Evolutionary conservation across 805 yeast genomes (phyloP).

Genomic region (Wickerhamomyces chaumierensis): DNA sequence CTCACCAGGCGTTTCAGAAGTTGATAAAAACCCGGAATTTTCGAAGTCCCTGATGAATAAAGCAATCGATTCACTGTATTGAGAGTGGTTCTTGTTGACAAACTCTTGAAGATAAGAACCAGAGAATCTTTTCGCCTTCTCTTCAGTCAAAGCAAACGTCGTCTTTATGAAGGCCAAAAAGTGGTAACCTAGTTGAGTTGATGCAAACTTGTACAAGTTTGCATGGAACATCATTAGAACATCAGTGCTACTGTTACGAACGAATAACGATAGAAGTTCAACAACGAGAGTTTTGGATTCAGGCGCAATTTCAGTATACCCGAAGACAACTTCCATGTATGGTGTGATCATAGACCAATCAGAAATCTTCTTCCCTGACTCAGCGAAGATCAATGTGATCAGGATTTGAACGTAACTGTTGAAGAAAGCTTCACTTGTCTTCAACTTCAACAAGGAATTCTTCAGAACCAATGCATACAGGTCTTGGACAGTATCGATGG

Average conservation of each 20-base stretch:
- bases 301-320: not conserved
- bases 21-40: slow-evolving; percentile 14
- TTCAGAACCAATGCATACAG: slow-evolving; percentile 29
- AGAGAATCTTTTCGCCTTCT: slow-evolving; percentile 30
- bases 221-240: slow-evolving; percentile 36
- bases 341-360: slow-evolving; percentile 32
- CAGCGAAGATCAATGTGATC: slow-evolving; percentile 46
- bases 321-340: slow-evolving; percentile 12
- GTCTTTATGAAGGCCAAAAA: slow-evolving; percentile 39
- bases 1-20: slow-evolving; percentile 6
- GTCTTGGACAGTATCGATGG: slow-evolving; percentile 32
- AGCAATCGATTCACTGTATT: slow-evolving; percentile 25
- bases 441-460: slow-evolving; percentile 10
- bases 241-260: slow-evolving; percentile 44
- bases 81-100: slow-evolving; percentile 31
- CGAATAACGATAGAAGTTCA: slow-evolving; percentile 35
- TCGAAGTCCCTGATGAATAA: slow-evolving; percentile 30
- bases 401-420: slow-evolving; percentile 24
- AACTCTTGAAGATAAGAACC: slow-evolving; percentile 39
- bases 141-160: slow-evolving; percentile 28
- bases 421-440: slow-evolving; percentile 7
- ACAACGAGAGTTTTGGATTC: slow-evolving; percentile 19
- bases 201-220: slow-evolving; percentile 28
- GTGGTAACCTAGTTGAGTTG: slow-evolving; percentile 19
- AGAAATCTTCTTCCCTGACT: slow-evolving; percentile 53